Base-by-base conservation (phyloP, 345 rosid species). In the Salix koriyanagi region DNA sequence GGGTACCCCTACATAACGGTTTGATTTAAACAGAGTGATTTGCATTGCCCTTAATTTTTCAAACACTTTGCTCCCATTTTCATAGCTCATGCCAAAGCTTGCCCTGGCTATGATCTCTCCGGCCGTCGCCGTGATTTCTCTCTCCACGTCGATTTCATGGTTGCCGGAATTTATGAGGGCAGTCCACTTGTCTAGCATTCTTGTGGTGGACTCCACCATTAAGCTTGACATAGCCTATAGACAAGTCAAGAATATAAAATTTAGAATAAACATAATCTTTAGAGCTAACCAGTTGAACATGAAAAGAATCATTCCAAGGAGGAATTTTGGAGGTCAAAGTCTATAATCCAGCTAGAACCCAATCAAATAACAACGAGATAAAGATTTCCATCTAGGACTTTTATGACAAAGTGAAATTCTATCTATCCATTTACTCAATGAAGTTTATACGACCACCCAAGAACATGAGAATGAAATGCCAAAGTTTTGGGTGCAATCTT, bases 51-150 rank as follows among this genome's bases (percentile, higher is more conserved):
- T 85, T 70, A 96, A 71, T 81, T 91, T 92, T 46, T 90, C 87
- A 1, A 87, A 79, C 44, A 91, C 92, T 78, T 84, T 65, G 30
- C 82, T 86, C 7, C 96, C 98, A 12, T 67, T 85, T 77, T 83
- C 84, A 65, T 86, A 86, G 50, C 76, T 80, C 34, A 93, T 76
- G 18, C 99, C 99, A n/a, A 96, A 96, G 83, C 97, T 91, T 13
- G 98, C 86, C 79, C 84, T 91, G 36, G 96, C 96, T 0, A 96
- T 91, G 64, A 96, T 96, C 76, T 96, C 98, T 1, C 97, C 98
- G 0, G 98, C 94, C 1, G 89, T 88, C 23, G 81, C 82, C 21
- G 80, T 88, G 71, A 93, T 89, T 74, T 93, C 96, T 3, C 79
- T 86, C 79, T 91, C 98, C 15, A 91, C 88, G 23, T 96, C 97